These are phyloP conservation scores for Collybia sp. DNA, from an alignment of 768 basidiomycete genomes.

Conservation along the genomic window DNA sequence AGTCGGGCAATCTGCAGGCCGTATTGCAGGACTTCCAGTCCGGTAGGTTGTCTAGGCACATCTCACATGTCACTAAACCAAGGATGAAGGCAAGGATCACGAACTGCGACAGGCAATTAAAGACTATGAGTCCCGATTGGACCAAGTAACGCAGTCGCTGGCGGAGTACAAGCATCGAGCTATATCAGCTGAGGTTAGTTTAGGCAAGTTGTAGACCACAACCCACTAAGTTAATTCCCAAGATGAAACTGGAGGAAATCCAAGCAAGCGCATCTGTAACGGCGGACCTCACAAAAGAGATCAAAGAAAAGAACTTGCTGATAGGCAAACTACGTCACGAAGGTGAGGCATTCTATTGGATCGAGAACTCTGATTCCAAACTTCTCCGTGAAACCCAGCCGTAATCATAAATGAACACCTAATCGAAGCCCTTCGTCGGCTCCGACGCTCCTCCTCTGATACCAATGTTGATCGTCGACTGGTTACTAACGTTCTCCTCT, in stretches of 20 bases:
- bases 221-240: constrained; percentile 4
- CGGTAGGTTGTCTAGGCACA: constrained; percentile 44
- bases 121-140: constrained; percentile 75
- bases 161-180: constrained; percentile 92
- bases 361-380: too few relatives aligned
- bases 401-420: constrained; percentile 98
- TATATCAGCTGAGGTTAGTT: constrained; percentile 74
- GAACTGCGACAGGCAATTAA: constrained; percentile 83
- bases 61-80: neutral
- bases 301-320: constrained; percentile 93
- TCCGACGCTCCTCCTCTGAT: constrained; percentile 82
- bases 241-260: constrained; percentile 77
- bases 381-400: constrained; percentile 37
- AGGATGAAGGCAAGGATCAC: constrained; percentile 72
- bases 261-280: constrained; percentile 61
- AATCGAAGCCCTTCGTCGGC: constrained; percentile 93
- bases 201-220: neutral
- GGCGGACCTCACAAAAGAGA: constrained; percentile 77
- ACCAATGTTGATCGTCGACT: constrained; percentile 92
- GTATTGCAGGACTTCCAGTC: constrained; percentile 95
- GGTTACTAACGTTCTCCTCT: constrained; percentile 90
- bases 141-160: constrained; percentile 64
- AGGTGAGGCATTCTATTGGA: constrained; percentile 40
- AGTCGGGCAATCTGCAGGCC: constrained; percentile 79
- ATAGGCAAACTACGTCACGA: constrained; percentile 96